phyloP scores from a whole-genome alignment of 139 green algal genomes.

The Micromonas commoda region DNA sequence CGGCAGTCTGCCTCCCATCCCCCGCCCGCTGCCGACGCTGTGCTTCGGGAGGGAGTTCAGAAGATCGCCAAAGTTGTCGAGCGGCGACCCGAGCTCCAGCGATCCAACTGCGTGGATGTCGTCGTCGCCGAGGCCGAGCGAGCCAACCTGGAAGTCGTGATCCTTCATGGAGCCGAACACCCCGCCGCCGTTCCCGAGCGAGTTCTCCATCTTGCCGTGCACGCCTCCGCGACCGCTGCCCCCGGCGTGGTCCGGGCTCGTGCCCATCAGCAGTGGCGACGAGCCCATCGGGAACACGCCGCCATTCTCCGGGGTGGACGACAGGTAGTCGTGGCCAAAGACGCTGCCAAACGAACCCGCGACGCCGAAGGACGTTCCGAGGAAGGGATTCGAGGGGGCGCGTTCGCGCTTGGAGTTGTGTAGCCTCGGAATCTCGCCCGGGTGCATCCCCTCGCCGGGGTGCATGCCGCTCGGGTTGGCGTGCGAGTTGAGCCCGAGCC shows the following conservation, averaged over 20 bases:
- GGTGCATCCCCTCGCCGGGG: not conserved
- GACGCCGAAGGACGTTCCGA: slow-evolving; percentile 21
- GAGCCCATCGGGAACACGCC: not conserved
- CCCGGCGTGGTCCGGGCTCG: not conserved
- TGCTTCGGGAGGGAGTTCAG: slow-evolving; percentile 1
- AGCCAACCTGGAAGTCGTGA: slow-evolving; percentile 15
- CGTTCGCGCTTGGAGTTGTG: slow-evolving; percentile 11
- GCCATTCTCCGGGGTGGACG: not conserved
- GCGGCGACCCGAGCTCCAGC: slow-evolving; percentile 14
- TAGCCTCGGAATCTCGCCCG: not conserved
- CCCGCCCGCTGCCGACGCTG: no score
- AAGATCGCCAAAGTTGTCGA: not conserved
- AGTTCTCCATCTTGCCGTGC: not conserved
- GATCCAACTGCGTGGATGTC: not conserved
- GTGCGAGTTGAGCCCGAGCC: no score
- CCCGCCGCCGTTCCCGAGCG: not conserved
- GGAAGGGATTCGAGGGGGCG: slow-evolving; percentile 5
- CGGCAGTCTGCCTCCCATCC: no score
- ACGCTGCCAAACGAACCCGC: slow-evolving; percentile 5
- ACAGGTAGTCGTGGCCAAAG: slow-evolving; percentile 1
- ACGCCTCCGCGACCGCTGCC: not conserved
- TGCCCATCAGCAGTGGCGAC: not conserved
- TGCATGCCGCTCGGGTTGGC: no score
- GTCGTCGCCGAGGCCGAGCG: not conserved
- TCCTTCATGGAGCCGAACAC: not conserved